Conservation (phyloP, 2,329 filamentous ascomycete genomes). For the Arachnopeziza araneosa region DNA sequence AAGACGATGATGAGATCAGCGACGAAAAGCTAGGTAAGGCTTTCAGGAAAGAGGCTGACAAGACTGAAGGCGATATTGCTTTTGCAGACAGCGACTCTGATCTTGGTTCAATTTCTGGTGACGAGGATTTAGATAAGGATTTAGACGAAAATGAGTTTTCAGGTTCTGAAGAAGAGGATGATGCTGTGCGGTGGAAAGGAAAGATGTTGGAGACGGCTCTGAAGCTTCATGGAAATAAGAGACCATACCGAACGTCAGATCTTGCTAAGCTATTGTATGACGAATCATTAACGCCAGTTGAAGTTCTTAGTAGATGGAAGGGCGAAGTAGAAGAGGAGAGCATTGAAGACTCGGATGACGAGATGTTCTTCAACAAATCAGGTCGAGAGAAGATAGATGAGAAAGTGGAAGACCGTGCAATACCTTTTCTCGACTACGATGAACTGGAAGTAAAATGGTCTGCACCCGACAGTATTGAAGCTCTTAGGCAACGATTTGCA, state of each 20-base stretch:
- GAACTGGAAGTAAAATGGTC: constrained; percentile 82
- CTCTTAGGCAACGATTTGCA: constrained; percentile 69
- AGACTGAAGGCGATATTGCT: constrained; percentile 64
- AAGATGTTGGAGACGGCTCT: constrained; percentile 74
- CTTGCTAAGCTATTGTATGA: constrained; percentile 89
- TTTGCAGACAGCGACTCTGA: constrained; percentile 98
- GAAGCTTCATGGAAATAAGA: constrained; percentile 62
- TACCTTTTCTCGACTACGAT: constrained; percentile 76
- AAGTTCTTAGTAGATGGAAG: constrained; percentile 76
- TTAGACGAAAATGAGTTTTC: constrained; percentile 41
- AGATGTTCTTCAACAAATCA: constrained; percentile 61
- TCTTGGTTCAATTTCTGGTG: constrained; percentile 73
- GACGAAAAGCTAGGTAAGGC: constrained; percentile 56
- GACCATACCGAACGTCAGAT: constrained; percentile 72
- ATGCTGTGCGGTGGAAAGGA: constrained; percentile 72
- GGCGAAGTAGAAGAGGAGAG: constrained; percentile 58
- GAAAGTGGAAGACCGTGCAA: constrained; percentile 67
- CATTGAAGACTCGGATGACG: constrained; percentile 45
- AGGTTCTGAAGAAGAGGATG: constrained; percentile 41
- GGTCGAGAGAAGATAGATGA: constrained; percentile 62
- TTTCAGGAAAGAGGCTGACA: constrained; percentile 50
- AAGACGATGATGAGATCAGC: constrained; percentile 51
- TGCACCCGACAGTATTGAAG: constrained; percentile 69
- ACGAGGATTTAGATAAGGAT: constrained; percentile 36
- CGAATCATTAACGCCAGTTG: constrained; percentile 64